Evolutionary conservation across 768 basidiomycete genomes (phyloP).

Genomic region (Mycena rebaudengoi): DNA sequence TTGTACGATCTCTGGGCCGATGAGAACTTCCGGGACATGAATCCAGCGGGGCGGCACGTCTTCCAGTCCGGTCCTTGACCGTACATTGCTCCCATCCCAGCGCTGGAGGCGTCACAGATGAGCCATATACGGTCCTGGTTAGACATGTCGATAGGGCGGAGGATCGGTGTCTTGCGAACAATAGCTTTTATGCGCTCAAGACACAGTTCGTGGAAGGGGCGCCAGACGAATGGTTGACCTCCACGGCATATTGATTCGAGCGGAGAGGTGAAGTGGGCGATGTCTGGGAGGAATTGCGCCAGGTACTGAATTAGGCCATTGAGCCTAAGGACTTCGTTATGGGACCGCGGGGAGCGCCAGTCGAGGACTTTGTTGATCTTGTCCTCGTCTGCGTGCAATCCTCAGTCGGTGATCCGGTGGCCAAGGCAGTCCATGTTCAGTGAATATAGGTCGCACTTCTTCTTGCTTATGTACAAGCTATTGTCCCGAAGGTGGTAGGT

Average conservation of each 20-base stretch:
- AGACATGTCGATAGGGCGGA: background rate
- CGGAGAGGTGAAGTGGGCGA: background rate
- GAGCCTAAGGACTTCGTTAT: background rate
- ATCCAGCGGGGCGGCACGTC: background rate
- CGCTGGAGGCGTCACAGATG: background rate
- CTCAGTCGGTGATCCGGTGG: constrained; percentile 43
- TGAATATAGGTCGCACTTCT: constrained; percentile 35
- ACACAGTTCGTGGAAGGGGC: background rate
- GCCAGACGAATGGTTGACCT: background rate
- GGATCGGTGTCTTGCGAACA: background rate
- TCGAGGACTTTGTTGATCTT: background rate
- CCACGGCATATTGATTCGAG: background rate
- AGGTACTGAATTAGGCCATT: background rate
- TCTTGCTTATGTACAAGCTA: constrained; percentile 40
- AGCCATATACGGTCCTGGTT: constrained; percentile 2
- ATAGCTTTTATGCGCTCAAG: background rate
- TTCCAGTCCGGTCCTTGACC: background rate
- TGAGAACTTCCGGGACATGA: background rate
- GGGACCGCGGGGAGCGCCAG: background rate
- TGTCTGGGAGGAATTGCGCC: background rate
- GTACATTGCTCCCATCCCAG: background rate
- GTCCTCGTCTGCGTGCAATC: constrained; percentile 38
- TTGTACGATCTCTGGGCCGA: constrained; percentile 1
- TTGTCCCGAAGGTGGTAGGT: constrained; percentile 37
- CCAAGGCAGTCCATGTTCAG: constrained; percentile 20